Conservation (phyloP, 1,284 basidiomycete genomes). For the Pseudozyma hubeiensis region DNA sequence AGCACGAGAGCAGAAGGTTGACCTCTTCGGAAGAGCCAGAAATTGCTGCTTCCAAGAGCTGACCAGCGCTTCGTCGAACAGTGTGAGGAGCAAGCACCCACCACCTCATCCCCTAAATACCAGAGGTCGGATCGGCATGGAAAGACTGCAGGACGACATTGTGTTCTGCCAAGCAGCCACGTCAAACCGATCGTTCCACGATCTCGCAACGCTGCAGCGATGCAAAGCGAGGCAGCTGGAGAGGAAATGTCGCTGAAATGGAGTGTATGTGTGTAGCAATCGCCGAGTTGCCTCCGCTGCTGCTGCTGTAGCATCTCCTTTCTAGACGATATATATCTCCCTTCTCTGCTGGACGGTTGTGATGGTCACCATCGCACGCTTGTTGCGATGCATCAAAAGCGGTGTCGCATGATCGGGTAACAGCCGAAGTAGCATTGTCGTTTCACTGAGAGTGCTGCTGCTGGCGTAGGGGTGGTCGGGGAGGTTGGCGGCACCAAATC, state of each 20-base stretch:
- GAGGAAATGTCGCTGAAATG: conserved; percentile 17
- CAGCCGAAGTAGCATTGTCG: conserved; percentile 32
- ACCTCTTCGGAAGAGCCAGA: conserved; percentile 16
- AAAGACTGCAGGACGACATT: conserved; percentile 33
- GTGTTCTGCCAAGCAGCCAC: conserved; percentile 30
- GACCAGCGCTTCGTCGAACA: conserved; percentile 29
- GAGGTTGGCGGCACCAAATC: conserved; percentile 25
- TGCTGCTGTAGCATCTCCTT: conserved; percentile 1
- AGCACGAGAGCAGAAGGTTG: conserved; percentile 27
- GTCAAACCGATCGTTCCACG: conserved; percentile 16
- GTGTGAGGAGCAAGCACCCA: conserved; percentile 12
- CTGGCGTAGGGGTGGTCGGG: conserved; percentile 12
- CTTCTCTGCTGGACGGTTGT: too few relatives aligned
- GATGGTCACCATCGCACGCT: background rate
- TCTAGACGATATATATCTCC: background rate
- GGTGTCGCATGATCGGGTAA: conserved; percentile 23
- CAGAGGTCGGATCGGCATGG: conserved; percentile 18
- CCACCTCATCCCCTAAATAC: conserved; percentile 41
- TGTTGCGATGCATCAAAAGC: conserved; percentile 15
- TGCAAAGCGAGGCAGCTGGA: conserved; percentile 25
- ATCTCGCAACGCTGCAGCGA: conserved; percentile 26
- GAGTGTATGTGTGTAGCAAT: conserved; percentile 14
- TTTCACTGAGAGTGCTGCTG: conserved; percentile 20
- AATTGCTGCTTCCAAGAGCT: conserved; percentile 16
- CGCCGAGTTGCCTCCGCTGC: conserved; percentile 1